Evolutionary conservation across 169 alveolate species (phyloP), one percentile per base, ranked within the genome.

Genomic region (Plasmodium gonderi): DNA sequence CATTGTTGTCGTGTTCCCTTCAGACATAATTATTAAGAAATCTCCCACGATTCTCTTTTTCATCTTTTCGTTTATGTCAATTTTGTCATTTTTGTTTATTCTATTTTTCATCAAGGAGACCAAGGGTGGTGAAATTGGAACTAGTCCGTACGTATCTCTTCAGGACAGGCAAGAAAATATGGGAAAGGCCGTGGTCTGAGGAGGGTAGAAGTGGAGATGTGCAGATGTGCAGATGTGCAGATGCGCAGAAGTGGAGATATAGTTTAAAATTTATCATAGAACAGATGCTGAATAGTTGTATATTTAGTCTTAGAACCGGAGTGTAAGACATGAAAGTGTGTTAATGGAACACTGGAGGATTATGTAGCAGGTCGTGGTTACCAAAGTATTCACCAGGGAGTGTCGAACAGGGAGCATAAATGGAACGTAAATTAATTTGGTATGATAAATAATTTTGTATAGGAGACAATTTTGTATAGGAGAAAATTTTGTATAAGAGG

Each of bases 101-200:
- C 5, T 79, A 40, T 20, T 96, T 31, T 96, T 96, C 79, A 81
- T 97, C 78, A 94, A 92, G 94, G 98, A 97, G 80, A 96, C 98
- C 0, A 96, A 94, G 49, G 98, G 98, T 6, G 79, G 91, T 9
- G 95, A 96, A 9, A 91, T 94, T n/a, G 97, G 97, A 36, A 89
- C 93, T 7, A 89, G 93, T 47, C 93, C 93, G 8, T 89, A 89
- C 40, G 65, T 89, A 23, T 44, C 90, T 5, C 12, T 79, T 23
- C 79, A 79, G 65, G 93, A 89, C 17, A 74, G 93, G 29, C 92
- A 82, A 40, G 40, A 68, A 44, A 23, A 82, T 23, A 69, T 82
- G 76, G 60, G 60, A 40, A 69, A 68, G 72, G 29, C 81, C 12
- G 81, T n/a, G 42, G 90, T 80, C 8, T 80, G 40, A 80, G 36